phyloP scores from a whole-genome alignment of 2,329 filamentous ascomycete species.

The Ceratocystis papillata region DNA sequence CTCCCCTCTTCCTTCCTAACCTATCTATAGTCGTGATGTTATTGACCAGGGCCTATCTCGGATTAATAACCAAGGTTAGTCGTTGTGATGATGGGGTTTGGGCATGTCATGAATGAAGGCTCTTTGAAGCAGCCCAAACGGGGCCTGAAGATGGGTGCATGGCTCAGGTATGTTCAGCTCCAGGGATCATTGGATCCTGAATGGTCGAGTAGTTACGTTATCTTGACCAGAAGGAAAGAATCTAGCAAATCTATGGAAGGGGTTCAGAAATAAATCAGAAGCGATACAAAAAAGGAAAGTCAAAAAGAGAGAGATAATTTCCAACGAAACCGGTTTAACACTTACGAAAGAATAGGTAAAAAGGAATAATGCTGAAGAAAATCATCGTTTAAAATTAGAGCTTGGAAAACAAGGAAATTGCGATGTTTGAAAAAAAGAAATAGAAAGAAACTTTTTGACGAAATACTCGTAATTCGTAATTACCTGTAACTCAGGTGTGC shows the following conservation, averaged over 20 bases:
- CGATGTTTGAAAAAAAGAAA: background rate
- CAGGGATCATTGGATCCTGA: conserved; percentile 6
- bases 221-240: background rate
- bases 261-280: background rate
- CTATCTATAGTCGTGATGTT: background rate
- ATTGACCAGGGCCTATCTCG: conserved; percentile 9
- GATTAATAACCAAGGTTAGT: conserved; percentile 5
- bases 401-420: background rate
- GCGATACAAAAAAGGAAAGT: background rate
- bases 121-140: background rate
- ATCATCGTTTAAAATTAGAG: background rate
- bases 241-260: background rate
- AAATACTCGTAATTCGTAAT: background rate
- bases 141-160: background rate
- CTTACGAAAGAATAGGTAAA: background rate
- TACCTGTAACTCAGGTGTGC: background rate
- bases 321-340: background rate
- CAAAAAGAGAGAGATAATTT: background rate
- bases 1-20: background rate
- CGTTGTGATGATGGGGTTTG: background rate
- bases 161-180: conserved; percentile 1
- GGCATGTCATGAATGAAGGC: background rate
- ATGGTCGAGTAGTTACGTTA: background rate
- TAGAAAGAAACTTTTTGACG: background rate
- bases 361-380: background rate